Base-by-base conservation (phyloP, 805 yeast species). In the Candida mattraensis region DNA sequence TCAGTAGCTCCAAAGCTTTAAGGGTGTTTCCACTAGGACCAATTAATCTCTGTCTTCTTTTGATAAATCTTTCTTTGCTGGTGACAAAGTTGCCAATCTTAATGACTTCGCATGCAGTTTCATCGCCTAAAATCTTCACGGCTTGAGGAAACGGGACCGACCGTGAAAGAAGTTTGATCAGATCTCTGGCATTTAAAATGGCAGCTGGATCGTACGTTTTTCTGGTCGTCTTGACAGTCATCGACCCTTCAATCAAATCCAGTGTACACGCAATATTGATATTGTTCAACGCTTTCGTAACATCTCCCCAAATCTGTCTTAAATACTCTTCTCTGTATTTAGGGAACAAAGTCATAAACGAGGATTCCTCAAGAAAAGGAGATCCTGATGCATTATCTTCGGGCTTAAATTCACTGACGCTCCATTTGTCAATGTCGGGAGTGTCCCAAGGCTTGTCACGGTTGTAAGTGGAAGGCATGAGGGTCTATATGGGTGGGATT, bases 361-460 rank as follows among this genome's bases (percentile, higher is more conserved):
- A 83, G 11, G 95, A 84, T 58, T 93, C 99, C 60, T 93, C 99
- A n/a, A 95, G 74, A 56, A 93, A 93, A 13, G 96, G 85, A 30
- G 73, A 71, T 0, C 97, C 96, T 8, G 89, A 77, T 5, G 78
- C 80, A 56, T 88, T 87, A 57, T 93, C 95, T 51, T 87, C 96
- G 2, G 87, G 87, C 48, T 74, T 83, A 69, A 93, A 93, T 39
- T 87, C 94, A 22, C 87, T 95, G 22, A 79, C 69, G 50, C 74
- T 70, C 99, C 99, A 91, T 60, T 91, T 89, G 60, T 89, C 95
- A 39, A 89, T 80, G 50, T 88, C 96, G 14, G 84, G 87, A 8
- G 96, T 89, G 58, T 89, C 98, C 98, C 98, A 89, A 35, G 98
- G 98, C 63, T 91, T 91, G 53, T 93, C 98, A 56, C 80, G 82